Evolutionary conservation across 1,139 yeast genomes (phyloP).

Genomic region (Wickerhamomyces sp.): DNA sequence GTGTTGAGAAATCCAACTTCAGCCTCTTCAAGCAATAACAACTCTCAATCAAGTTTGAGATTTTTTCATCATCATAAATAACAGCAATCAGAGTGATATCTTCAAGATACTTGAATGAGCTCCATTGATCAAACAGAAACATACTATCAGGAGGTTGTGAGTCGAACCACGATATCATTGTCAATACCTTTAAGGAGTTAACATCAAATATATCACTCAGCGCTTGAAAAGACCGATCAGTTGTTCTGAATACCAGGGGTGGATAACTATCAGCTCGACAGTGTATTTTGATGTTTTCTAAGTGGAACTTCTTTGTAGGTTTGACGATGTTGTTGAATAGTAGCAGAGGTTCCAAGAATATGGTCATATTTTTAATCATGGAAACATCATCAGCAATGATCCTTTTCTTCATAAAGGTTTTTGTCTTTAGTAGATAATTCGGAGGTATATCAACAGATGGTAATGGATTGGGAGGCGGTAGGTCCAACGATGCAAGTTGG

Average conservation of each 20-base stretch:
- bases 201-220: constrained; percentile 33
- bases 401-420: constrained; percentile 23
- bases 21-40: constrained; percentile 30
- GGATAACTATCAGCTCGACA: constrained; percentile 35
- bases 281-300: constrained; percentile 33
- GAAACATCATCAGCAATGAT: constrained; percentile 8
- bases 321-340: constrained; percentile 27
- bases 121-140: constrained; percentile 31
- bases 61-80: constrained; percentile 25
- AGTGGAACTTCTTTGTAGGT: constrained; percentile 25
- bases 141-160: constrained; percentile 25
- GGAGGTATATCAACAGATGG: constrained; percentile 28
- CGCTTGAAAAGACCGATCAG: constrained; percentile 16
- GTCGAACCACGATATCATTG: constrained; percentile 38
- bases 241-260: constrained; percentile 19
- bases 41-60: constrained; percentile 26
- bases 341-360: constrained; percentile 33
- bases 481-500: constrained; percentile 31
- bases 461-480: constrained; percentile 36
- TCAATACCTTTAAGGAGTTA: constrained; percentile 29
- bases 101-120: constrained; percentile 29
- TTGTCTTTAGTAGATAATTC: constrained; percentile 27
- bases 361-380: constrained; percentile 27
- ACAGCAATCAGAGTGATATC: constrained; percentile 37
- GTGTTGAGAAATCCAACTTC: constrained; percentile 34